Base-by-base conservation (phyloP, 305 asterid genomes). In the Salvia sclarea region DNA sequence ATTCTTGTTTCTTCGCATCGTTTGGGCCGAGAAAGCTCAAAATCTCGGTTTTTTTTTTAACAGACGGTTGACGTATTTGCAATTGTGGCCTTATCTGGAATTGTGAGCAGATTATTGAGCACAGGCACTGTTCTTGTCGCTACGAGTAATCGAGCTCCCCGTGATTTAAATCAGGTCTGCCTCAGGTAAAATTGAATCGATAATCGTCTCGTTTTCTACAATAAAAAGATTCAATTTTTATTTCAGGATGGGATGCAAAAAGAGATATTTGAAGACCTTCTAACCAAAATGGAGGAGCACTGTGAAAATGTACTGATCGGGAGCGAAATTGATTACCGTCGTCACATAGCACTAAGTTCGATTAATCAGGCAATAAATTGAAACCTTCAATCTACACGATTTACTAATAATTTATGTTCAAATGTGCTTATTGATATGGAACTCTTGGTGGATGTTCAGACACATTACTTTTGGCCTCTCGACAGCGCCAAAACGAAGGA, bases 1-100 rank as follows among this genome's bases (percentile, higher is more conserved):
- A 54, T 66, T 58, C 17, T 72, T 52, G 52, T 58, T 71, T 69
- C 24, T 57, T 65, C 47, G 30, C 25, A 22, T 60, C 17, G 35
- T 20, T 41, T 53, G 35, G 61, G 60, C 49, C 25, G 52, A 56
- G 68, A 60, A 50, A 53, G n/a, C 78, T 68, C 41, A 41, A 21
- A 30, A 17, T 74, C 10, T 69, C 37, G 65, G 16, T 71, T 76
- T 75, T 62, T 67, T 75, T 50, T 77, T 47, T 75, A 77, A 58
- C 90, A 94, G 99, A 89, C 99, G 16, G 96, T 94, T 71, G 99
- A 94, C 79, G 98, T 91, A 67, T 94, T 94, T 78, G 99, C 99
- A 59, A 79, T 94, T 65, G 95, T 94, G 83, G 98, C 96, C 60
- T 86, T 94, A 84, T 94, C 99, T 70, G 97, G 99, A 78, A 91